Percentiles rank a stretch among this genome's conserved stretches.
phyloP scores from a whole-genome alignment of 2,329 filamentous ascomycete species.

The Fusarium dlaminii region DNA sequence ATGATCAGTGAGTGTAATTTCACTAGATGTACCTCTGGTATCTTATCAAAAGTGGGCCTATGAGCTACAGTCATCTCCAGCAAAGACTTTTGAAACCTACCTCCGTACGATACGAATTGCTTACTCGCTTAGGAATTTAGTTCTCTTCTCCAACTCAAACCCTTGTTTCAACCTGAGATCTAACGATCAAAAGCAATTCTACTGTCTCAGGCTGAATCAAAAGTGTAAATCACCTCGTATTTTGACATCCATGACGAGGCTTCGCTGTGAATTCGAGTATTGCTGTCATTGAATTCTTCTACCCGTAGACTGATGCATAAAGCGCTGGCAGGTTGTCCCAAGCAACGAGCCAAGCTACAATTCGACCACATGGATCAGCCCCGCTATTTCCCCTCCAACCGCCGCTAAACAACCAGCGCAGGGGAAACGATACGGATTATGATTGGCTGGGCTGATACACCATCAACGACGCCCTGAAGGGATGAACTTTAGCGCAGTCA shows the following conservation, averaged over 20 bases:
- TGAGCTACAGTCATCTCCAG: too few species aligned
- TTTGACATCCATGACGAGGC: neutral
- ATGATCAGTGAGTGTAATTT: too few species aligned
- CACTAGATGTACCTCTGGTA: too few species aligned
- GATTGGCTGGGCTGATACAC: neutral
- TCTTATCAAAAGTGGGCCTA: too few species aligned
- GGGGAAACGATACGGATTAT: neutral
- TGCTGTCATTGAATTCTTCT: neutral
- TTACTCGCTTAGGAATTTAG: constrained; percentile 4
- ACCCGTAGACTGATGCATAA: neutral
- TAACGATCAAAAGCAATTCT: neutral
- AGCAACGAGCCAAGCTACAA: constrained; percentile 20
- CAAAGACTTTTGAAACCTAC: too few species aligned
- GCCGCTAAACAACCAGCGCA: constrained; percentile 14
- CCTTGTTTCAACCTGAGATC: neutral
- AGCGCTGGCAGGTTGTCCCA: constrained; percentile 23
- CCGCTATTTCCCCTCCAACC: constrained; percentile 24
- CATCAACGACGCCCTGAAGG: neutral
- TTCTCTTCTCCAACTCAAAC: neutral
- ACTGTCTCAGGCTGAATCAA: neutral
- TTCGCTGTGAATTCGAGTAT: neutral
- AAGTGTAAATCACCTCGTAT: neutral
- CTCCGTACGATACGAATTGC: neutral
- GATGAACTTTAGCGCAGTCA: constrained; percentile 14
- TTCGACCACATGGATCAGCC: constrained; percentile 6